Evolutionary conservation across 805 yeast species (phyloP).

Genomic region (Saccharomycopsis guyanensis): DNA sequence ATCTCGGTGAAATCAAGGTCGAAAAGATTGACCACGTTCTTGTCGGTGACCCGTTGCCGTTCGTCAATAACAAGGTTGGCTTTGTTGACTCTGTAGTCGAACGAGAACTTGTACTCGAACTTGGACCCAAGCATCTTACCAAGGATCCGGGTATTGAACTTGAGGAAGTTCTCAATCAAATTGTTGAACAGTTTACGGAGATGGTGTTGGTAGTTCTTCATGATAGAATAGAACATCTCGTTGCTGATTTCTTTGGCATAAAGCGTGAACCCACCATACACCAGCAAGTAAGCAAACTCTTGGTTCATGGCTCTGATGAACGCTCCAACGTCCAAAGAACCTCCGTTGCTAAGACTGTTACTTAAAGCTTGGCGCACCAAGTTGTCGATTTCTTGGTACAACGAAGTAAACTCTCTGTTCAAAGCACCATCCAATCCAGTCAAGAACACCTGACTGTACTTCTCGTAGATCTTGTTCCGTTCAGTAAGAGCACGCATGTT

Average conservation of each 20-base stretch:
- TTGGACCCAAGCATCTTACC: slow-evolving; percentile 17
- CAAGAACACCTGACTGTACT: slow-evolving; percentile 44
- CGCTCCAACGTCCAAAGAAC: slow-evolving; percentile 25
- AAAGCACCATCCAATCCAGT: slow-evolving; percentile 38
- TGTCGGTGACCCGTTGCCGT: slow-evolving; percentile 1
- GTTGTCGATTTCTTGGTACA: slow-evolving; percentile 28
- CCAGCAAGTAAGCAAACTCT: slow-evolving; percentile 34
- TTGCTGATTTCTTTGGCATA: slow-evolving; percentile 54
- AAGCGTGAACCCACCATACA: slow-evolving; percentile 41
- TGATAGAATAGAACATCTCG: slow-evolving; percentile 36
- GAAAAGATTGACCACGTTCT: slow-evolving; percentile 8
- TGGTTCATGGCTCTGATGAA: slow-evolving; percentile 23
- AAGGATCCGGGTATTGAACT: slow-evolving; percentile 19
- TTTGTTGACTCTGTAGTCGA: slow-evolving; percentile 12
- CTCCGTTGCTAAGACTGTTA: slow-evolving; percentile 15
- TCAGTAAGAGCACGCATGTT: slow-evolving; percentile 68
- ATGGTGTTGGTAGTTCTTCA: slow-evolving; percentile 32
- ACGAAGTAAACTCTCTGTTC: slow-evolving; percentile 34
- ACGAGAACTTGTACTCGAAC: slow-evolving; percentile 9
- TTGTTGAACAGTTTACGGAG: slow-evolving; percentile 27
- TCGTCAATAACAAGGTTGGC: slow-evolving; percentile 4
- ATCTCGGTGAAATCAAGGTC: slow-evolving; percentile 12
- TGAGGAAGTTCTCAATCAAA: slow-evolving; percentile 22
- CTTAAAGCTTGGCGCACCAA: slow-evolving; percentile 19
- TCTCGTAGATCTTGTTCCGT: slow-evolving; percentile 52